A percentile compares a stretch with the other conserved stretches of the same genome.
These are phyloP conservation scores for Dendrocalamus sinicus DNA, from an alignment of 176 grass and related monocot genomes.

Conservation along the genomic window DNA sequence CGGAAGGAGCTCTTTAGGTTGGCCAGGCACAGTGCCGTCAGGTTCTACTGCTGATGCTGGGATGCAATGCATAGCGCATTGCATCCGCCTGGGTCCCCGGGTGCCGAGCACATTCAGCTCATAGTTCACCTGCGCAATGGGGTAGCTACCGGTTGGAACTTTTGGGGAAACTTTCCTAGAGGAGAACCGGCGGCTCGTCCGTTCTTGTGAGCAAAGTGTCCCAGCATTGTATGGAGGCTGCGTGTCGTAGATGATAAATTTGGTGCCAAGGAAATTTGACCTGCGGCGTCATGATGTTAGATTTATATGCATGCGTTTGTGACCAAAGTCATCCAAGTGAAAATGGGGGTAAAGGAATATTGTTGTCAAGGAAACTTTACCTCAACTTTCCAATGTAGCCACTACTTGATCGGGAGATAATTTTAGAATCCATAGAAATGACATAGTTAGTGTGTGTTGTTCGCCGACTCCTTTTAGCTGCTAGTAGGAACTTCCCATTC, in stretches of 20 bases:
- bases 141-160: conserved; percentile 55
- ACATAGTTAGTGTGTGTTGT: conserved; percentile 67
- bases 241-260: conserved; percentile 79
- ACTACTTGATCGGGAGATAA: conserved; percentile 71
- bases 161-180: conserved; percentile 83
- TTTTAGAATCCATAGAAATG: conserved; percentile 81
- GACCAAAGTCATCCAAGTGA: not conserved
- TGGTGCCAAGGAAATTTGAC: conserved; percentile 94
- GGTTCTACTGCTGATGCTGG: conserved; percentile 65
- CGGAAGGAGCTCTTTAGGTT: conserved; percentile 52
- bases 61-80: conserved; percentile 79
- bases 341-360: not conserved
- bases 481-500: conserved; percentile 80
- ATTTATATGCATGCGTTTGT: not conserved
- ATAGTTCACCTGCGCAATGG: conserved; percentile 71
- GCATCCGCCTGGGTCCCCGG: conserved; percentile 83
- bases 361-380: conserved; percentile 41
- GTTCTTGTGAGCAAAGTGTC: conserved; percentile 23
- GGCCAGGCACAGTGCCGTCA: conserved; percentile 63
- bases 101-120: conserved; percentile 89
- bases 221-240: conserved; percentile 58
- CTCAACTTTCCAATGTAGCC: conserved; percentile 79
- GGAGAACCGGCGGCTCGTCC: conserved; percentile 61
- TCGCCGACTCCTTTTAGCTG: conserved; percentile 74
- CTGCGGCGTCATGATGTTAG: conserved; percentile 44